phyloP scores from a whole-genome alignment of 2,329 filamentous ascomycete genomes.

The Lachnellula hyalina region DNA sequence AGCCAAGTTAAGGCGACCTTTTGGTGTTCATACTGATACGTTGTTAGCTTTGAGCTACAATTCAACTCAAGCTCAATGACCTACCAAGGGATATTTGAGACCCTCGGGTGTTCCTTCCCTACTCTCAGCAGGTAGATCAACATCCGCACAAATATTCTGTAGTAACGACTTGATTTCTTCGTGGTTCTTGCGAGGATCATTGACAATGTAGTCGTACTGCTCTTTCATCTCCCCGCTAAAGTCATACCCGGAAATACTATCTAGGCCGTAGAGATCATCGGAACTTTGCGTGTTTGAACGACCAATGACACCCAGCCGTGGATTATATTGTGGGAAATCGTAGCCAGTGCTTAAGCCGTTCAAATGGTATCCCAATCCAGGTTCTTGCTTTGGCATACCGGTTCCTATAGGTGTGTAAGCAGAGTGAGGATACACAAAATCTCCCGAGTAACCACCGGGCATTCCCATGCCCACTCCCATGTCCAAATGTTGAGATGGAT shows the following conservation, averaged over 20 bases:
- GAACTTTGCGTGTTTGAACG: neutral
- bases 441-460: neutral
- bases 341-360: neutral
- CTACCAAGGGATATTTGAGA: constrained; percentile 55
- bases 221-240: constrained; percentile 28
- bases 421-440: constrained; percentile 3
- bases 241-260: constrained; percentile 22
- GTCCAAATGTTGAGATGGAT: neutral
- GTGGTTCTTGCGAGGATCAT: constrained; percentile 47
- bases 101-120: constrained; percentile 64
- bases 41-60: constrained; percentile 11
- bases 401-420: neutral
- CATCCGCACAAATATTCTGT: constrained; percentile 68
- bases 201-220: constrained; percentile 24
- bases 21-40: constrained; percentile 65
- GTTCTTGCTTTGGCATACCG: neutral
- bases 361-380: neutral
- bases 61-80: neutral
- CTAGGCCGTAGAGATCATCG: constrained; percentile 31
- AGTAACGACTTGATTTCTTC: constrained; percentile 66
- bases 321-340: too few relatives aligned
- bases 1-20: constrained; percentile 74
- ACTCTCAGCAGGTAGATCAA: constrained; percentile 55
- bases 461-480: neutral
- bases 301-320: too few relatives aligned